Conservation (phyloP, 2,329 filamentous ascomycete genomes). For the Amylocarpus encephaloides region DNA sequence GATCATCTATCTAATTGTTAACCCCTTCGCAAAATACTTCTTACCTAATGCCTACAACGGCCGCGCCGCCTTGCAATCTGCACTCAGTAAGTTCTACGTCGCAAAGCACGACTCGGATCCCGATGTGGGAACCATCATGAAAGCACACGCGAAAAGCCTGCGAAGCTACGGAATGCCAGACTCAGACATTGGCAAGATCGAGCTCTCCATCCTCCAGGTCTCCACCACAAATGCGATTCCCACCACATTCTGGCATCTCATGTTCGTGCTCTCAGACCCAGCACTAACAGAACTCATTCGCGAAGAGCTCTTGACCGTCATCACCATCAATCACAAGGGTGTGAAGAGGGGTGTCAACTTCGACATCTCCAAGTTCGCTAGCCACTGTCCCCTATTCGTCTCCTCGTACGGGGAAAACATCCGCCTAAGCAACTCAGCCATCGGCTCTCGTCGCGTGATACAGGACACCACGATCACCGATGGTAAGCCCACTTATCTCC, state of each 20-base stretch:
- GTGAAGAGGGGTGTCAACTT: conserved; percentile 25
- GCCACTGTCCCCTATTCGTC: conserved; percentile 37
- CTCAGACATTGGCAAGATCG: conserved; percentile 28
- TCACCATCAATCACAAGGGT: conserved; percentile 13
- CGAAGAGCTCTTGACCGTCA: conserved; percentile 27
- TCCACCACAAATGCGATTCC: conserved; percentile 34
- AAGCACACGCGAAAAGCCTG: conserved; percentile 23
- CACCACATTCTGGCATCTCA: conserved; percentile 34
- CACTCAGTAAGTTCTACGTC: conserved; percentile 30
- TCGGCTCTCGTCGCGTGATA: conserved; percentile 35
- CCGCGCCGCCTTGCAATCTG: conserved; percentile 35
- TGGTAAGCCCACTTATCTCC: conserved; percentile 33
- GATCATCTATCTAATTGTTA: conserved; percentile 25
- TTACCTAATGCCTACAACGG: conserved; percentile 28
- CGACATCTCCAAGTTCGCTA: conserved; percentile 34
- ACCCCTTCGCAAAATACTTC: conserved; percentile 24
- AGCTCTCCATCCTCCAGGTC: conserved; percentile 29
- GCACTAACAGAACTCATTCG: conserved; percentile 26
- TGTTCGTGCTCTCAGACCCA: conserved; percentile 28
- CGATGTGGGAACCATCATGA: conserved; percentile 21
- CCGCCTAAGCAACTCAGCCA: conserved; percentile 35
- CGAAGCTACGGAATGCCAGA: conserved; percentile 25
- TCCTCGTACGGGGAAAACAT: conserved; percentile 40
- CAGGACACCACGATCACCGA: conserved; percentile 36
- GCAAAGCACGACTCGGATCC: conserved; percentile 27